Evolutionary conservation across 305 asterid species (phyloP).

Genomic region (Solanum hybrid): DNA sequence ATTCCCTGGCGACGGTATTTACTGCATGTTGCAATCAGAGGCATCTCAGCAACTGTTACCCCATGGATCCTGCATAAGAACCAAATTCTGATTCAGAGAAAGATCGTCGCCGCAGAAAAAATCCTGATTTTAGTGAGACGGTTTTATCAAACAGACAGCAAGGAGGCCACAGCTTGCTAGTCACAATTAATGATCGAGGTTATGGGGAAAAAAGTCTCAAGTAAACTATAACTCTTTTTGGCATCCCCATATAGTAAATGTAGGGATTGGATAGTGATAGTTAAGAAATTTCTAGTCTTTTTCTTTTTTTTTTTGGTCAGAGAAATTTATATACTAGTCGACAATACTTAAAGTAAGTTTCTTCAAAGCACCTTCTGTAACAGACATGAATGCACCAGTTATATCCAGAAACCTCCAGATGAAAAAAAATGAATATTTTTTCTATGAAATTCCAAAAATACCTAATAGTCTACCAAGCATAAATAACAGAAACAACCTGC

Average conservation of each 20-base stretch:
- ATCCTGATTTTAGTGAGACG: neutral
- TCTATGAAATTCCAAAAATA: neutral
- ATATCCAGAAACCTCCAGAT: neutral
- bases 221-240: neutral
- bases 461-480: neutral
- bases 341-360: neutral
- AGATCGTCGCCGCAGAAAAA: neutral
- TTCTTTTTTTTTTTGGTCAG: neutral
- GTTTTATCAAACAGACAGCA: neutral
- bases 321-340: neutral
- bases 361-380: neutral
- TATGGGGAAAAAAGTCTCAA: neutral
- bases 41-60: slow-evolving; percentile 84
- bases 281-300: neutral
- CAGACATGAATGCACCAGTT: neutral
- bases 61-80: slow-evolving; percentile 70
- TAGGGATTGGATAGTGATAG: neutral
- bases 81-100: slow-evolving; percentile 10
- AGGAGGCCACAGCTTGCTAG: neutral
- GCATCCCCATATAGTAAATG: neutral
- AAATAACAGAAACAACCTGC: neutral
- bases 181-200: neutral
- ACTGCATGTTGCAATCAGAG: slow-evolving; percentile 89
- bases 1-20: slow-evolving; percentile 86
- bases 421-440: neutral